Evolutionary conservation across 805 yeast genomes (phyloP), one percentile per base, ranked within the genome.

Genomic region (Kuraishia cidri): DNA sequence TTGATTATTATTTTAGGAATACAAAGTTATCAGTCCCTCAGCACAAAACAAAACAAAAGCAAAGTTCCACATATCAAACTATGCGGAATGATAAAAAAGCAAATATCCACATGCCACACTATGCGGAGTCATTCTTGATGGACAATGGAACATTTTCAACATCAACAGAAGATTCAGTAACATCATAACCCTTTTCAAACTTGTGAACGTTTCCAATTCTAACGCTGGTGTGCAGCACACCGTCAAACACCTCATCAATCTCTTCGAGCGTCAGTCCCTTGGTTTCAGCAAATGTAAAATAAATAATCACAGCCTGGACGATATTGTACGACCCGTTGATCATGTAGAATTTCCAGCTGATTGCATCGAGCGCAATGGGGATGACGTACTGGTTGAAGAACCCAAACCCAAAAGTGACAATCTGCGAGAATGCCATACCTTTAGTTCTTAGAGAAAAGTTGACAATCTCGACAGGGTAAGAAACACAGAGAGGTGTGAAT

Each of bases 341-440:
- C 37, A 47, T 35, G 39, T 44, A 43, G 31, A 45, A 45, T 29
- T 44, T 41, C 47, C 48, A 45, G 9, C 41, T 34, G 31, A 45
- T 40, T 29, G 42, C 38, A 23, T 41, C 45, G 30, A 48, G 30
- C 3, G 51, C 54, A 24, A 60, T 51, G 10, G 66, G 60, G 29
- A 45, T 42, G 19, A 40, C 48, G 29, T 45, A 49, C 33, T 43
- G 46, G 32, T 45, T 47, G 41, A 48, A 40, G 30, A 48, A 42
- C 9, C 50, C 50, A 33, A 45, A 47, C 1, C 39, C 48, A 32
- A 42, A 44, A 6, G 46, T 41, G 27, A 47, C 43, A 22, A 51
- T 30, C 29, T 45, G 45, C 27, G 43, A 43, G 25, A 46, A 29
- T 1, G 52, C 47, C 47, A 48, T 44, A 19, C 54, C 56, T 27